A percentile compares a stretch with the other conserved stretches of the same genome.
phyloP scores from a whole-genome alignment of 176 grass and related monocot genomes.

The Carex parvula region DNA sequence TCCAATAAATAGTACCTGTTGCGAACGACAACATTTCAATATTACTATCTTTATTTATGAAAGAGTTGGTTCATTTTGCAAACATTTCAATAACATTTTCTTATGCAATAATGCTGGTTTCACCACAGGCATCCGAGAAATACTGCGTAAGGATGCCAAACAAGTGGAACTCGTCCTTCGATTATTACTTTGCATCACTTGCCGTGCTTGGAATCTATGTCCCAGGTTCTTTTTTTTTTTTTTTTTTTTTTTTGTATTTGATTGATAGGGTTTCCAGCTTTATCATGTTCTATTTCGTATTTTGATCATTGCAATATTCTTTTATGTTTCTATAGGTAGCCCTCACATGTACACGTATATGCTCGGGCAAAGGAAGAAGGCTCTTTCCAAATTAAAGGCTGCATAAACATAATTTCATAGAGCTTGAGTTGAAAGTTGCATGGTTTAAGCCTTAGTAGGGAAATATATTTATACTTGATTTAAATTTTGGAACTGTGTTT shows the following conservation, averaged over 20 bases:
- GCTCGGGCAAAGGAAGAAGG: conserved; percentile 55
- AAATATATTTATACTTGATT: neutral
- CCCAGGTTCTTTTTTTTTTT: conserved; percentile 36
- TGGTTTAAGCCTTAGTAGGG: neutral
- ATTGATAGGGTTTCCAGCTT: neutral
- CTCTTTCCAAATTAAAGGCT: conserved; percentile 46
- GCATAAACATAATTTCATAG: conserved; percentile 20
- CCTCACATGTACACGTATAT: conserved; percentile 54
- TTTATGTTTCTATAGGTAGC: conserved; percentile 31
- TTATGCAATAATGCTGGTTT: neutral
- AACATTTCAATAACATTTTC: too few relatives aligned
- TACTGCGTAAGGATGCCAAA: conserved; percentile 63
- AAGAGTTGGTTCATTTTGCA: neutral
- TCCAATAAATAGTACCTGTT: neutral
- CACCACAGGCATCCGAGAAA: conserved; percentile 38
- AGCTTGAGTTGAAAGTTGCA: neutral
- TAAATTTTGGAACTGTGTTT: neutral
- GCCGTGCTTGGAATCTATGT: conserved; percentile 38
- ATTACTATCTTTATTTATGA: neutral
- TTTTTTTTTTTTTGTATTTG: conserved; percentile 6
- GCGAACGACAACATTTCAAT: neutral
- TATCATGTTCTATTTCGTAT: neutral
- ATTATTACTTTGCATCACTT: conserved; percentile 36
- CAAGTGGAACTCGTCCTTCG: conserved; percentile 61
- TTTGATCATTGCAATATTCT: neutral